phyloP scores from a whole-genome alignment of 2,329 filamentous ascomycete species.

The Fusarium brachygibbosum region DNA sequence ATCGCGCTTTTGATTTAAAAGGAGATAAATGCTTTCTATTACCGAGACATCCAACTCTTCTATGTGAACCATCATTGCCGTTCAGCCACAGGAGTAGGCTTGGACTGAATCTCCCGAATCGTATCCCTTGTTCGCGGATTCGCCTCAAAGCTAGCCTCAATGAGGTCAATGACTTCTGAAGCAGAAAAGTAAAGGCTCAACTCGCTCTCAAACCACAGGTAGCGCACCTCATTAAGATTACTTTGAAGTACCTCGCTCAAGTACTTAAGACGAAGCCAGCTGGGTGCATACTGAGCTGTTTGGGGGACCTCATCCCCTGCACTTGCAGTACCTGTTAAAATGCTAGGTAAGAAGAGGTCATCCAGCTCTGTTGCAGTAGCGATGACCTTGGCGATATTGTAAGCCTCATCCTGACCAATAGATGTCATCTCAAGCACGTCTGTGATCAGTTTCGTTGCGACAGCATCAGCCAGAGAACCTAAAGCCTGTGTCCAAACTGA shows the following conservation, averaged over 20 bases:
- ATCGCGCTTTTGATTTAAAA: neutral
- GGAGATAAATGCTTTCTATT: neutral
- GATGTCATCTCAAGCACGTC: conserved; percentile 73
- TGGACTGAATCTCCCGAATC: conserved; percentile 69
- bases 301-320: conserved; percentile 61
- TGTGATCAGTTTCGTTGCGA: conserved; percentile 70
- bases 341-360: conserved; percentile 68
- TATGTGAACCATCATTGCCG: neutral
- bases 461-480: conserved; percentile 70
- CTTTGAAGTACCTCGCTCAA: conserved; percentile 75
- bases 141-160: conserved; percentile 74
- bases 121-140: conserved; percentile 71
- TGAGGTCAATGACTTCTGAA: conserved; percentile 72
- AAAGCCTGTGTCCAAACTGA: conserved; percentile 75
- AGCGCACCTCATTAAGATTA: conserved; percentile 73
- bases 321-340: conserved; percentile 46
- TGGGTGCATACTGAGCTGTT: conserved; percentile 71
- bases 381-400: conserved; percentile 71
- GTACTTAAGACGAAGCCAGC: conserved; percentile 75
- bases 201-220: conserved; percentile 75
- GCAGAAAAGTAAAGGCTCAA: conserved; percentile 73
- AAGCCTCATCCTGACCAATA: conserved; percentile 74
- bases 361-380: conserved; percentile 69
- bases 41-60: neutral
- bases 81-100: conserved; percentile 58